These are phyloP conservation scores for Trypanosoma brucei DNA, from an alignment of 208 protist species.

Conservation along the genomic window DNA sequence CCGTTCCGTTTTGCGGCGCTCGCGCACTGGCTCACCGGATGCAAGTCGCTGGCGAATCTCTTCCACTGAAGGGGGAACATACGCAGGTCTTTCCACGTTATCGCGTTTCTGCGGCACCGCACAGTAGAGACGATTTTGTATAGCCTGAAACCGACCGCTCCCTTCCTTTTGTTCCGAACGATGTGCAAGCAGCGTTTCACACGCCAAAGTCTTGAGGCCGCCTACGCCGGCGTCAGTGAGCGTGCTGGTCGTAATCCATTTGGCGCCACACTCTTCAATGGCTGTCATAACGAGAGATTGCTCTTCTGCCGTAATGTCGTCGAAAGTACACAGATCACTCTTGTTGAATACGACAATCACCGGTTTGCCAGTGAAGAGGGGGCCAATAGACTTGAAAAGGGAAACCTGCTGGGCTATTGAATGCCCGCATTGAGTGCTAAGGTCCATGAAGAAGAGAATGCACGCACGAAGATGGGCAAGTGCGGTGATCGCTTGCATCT, in stretches of 20 bases:
- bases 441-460: slow-evolving; percentile 99
- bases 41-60: slow-evolving; percentile 28
- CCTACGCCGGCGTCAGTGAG: slow-evolving; percentile 94
- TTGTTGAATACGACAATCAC: slow-evolving; percentile 99
- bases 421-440: slow-evolving; percentile 98
- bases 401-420: slow-evolving; percentile 96
- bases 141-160: slow-evolving; percentile 87
- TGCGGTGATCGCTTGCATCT: slow-evolving; percentile 99
- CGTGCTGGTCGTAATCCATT: slow-evolving; percentile 93
- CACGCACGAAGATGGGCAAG: slow-evolving; percentile 96
- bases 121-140: slow-evolving; percentile 91
- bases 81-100: slow-evolving; percentile 56
- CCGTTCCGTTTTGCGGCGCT: slow-evolving; percentile 84
- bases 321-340: slow-evolving; percentile 94
- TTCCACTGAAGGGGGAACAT: slow-evolving; percentile 80
- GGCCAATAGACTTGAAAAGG: slow-evolving; percentile 98
- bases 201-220: slow-evolving; percentile 91
- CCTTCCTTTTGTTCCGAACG: slow-evolving; percentile 93
- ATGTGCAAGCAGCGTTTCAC: slow-evolving; percentile 93
- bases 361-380: slow-evolving; percentile 99
- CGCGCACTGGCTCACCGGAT: slow-evolving; percentile 25
- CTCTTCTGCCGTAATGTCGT: slow-evolving; percentile 84
- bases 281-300: slow-evolving; percentile 79
- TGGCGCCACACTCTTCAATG: slow-evolving; percentile 75
- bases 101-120: slow-evolving; percentile 89